These are phyloP conservation scores for Penicillium concentricum DNA, from an alignment of 2,329 filamentous ascomycete species.

Conservation along the genomic window DNA sequence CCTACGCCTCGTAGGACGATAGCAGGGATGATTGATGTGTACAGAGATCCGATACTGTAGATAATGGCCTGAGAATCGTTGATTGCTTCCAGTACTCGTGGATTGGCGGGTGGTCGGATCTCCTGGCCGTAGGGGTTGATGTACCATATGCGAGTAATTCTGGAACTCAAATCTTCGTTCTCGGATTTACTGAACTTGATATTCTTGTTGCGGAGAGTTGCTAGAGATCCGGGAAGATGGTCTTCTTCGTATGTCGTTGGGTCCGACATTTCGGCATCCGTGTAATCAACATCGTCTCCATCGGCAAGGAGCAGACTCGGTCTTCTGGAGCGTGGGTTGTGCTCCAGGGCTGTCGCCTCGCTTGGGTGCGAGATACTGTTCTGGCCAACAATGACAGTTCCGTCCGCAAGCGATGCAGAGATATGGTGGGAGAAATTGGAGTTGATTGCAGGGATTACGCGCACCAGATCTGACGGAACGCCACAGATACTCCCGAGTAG, in stretches of 20 bases:
- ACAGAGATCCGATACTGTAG: conserved; percentile 92
- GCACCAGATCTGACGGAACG: conserved; percentile 69
- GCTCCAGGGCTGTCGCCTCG: conserved; percentile 56
- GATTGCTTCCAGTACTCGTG: conserved; percentile 71
- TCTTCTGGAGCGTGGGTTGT: conserved; percentile 29
- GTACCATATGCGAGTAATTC: conserved; percentile 87
- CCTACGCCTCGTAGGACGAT: conserved; percentile 77
- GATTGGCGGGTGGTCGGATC: conserved; percentile 80
- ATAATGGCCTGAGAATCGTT: conserved; percentile 66
- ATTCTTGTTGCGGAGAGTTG: conserved; percentile 74
- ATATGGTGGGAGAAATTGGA: conserved; percentile 96
- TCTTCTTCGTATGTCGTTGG: conserved; percentile 46
- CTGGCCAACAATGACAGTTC: conserved; percentile 79
- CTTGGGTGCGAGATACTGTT: conserved; percentile 89
- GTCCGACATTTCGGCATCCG: conserved; percentile 33
- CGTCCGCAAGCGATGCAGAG: conserved; percentile 74
- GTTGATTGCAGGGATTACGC: conserved; percentile 86
- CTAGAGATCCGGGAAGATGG: conserved; percentile 63
- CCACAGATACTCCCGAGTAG: conserved; percentile 81
- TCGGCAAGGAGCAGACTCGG: conserved; percentile 39
- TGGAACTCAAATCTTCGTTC: conserved; percentile 74
- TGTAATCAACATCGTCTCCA: conserved; percentile 33
- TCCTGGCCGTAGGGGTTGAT: conserved; percentile 99
- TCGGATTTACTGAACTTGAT: conserved; percentile 78
- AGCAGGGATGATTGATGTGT: conserved; percentile 83